Percentiles rank a stretch among this genome's conserved stretches.
Evolutionary conservation across 2,329 filamentous ascomycete species (phyloP).

Genomic region (Apiospora malaysiana): DNA sequence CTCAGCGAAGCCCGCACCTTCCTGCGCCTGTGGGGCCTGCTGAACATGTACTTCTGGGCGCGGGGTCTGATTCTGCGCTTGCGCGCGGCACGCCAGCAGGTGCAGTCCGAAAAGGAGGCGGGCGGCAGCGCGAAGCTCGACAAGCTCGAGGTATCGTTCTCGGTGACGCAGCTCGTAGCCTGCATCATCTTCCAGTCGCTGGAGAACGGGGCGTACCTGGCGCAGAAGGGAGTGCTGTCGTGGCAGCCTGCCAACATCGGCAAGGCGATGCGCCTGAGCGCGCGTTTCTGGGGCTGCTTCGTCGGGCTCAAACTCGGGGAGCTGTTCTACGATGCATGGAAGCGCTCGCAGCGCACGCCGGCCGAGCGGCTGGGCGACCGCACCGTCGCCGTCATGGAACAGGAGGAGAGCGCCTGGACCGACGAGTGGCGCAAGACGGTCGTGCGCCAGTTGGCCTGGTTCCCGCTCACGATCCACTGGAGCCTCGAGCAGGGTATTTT

Average conservation of each 20-base stretch:
- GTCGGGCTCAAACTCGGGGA: slow-evolving; percentile 77
- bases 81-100: slow-evolving; percentile 33
- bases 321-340: slow-evolving; percentile 57
- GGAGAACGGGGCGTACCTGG: slow-evolving; percentile 84
- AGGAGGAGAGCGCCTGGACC: slow-evolving; percentile 48
- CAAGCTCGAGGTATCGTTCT: slow-evolving; percentile 57
- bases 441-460: slow-evolving; percentile 75
- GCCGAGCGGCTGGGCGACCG: slow-evolving; percentile 50
- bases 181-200: slow-evolving; percentile 76
- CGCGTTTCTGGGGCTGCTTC: slow-evolving; percentile 80
- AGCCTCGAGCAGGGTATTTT: slow-evolving; percentile 71
- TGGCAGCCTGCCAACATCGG: slow-evolving; percentile 62
- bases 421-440: slow-evolving; percentile 69
- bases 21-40: slow-evolving; percentile 75
- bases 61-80: slow-evolving; percentile 52
- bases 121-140: slow-evolving; percentile 37
- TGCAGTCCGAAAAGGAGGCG: slow-evolving; percentile 36
- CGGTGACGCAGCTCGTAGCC: slow-evolving; percentile 70
- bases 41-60: slow-evolving; percentile 76
- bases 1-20: slow-evolving; percentile 76
- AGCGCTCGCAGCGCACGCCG: slow-evolving; percentile 40
- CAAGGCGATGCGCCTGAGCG: slow-evolving; percentile 73
- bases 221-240: slow-evolving; percentile 72
- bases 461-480: slow-evolving; percentile 86
- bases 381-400: slow-evolving; percentile 39